Evolutionary conservation across 2,329 filamentous ascomycete genomes (phyloP).

Genomic region (Beauveria bassiana): DNA sequence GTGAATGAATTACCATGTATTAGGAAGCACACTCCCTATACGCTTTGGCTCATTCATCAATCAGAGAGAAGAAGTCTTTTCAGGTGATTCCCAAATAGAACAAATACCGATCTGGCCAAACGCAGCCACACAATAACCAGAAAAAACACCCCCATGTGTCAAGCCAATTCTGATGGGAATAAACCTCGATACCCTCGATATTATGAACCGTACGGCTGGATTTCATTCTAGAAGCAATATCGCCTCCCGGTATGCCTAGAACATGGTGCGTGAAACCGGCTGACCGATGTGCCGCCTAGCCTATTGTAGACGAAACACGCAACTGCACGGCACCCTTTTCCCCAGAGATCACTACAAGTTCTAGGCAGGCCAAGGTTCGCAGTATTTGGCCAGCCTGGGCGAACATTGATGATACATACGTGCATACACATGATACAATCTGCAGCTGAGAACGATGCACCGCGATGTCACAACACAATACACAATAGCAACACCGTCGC

Average conservation of each 20-base stretch:
- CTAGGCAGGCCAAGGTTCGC: not conserved
- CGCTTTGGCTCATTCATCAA: too few relatives aligned
- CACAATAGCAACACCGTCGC: too few relatives aligned
- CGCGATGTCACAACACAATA: not conserved
- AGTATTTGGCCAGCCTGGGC: not conserved
- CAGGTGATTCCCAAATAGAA: not conserved
- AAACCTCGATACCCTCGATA: not conserved
- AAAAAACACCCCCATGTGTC: not conserved
- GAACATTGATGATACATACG: not conserved
- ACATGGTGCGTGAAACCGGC: not conserved
- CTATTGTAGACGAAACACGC: not conserved
- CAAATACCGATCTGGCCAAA: not conserved
- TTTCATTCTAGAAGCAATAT: constrained; percentile 2
- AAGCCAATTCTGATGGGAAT: not conserved
- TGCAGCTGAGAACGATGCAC: not conserved
- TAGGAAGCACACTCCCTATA: too few relatives aligned
- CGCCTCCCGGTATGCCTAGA: not conserved
- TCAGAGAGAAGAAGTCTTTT: too few relatives aligned
- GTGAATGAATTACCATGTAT: too few relatives aligned
- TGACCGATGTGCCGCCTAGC: not conserved
- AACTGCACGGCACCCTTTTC: not conserved
- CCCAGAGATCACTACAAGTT: not conserved
- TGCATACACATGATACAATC: not conserved
- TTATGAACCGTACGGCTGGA: not conserved
- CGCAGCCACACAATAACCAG: not conserved